Evolutionary conservation across 371 early-diverging fungal species (phyloP), one percentile per base, ranked within the genome.

Genomic region (Mucor piriformis): DNA sequence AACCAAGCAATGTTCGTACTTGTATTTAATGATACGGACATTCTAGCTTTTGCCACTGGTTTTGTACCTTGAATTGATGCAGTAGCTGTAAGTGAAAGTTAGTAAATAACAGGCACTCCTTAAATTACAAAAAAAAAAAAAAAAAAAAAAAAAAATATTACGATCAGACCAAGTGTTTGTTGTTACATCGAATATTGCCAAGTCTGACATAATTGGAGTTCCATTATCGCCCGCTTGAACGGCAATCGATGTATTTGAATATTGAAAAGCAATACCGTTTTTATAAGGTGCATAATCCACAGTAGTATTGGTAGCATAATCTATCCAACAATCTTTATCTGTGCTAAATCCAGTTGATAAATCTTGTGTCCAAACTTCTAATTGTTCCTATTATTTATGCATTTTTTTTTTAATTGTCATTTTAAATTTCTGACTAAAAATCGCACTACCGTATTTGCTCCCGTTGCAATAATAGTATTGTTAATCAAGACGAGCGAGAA

Each of bases 351-450:
- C 67, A 23, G 60, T 50, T 1, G 69, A 61, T 38, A 77, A 16
- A 53, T 73, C 67, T 34, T 64, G 55, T 5, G 57, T 40, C 74
- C 72, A 72, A n/a, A 74, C 64, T 27, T 67, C 58, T 21, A 68
- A 21, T 0, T 38, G 50, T 8, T 63, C 34, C 74, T 69, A 37
- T n/a, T 33, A 25, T 21, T 38, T 43, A 47, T 10, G 15, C 6
- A 6, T 18, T 27, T 12, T n/a, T 12, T 35, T 34, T 38, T 4
- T 34, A 15, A 16, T 29, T 2, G 32, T 16, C 29, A 37, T 18
- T 23, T 27, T 12, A 10, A 6, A 18, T 29, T 10, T 16, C 18
- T 24, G 2, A 8, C 27, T n/a, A 20, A n/a, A n/a, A n/a, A n/a
- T n/a, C n/a, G n/a, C n/a, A n/a, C 53, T 64, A 71, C 72, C 25